phyloP scores from a whole-genome alignment of 805 yeast genomes.

The Candida lessepsii region DNA sequence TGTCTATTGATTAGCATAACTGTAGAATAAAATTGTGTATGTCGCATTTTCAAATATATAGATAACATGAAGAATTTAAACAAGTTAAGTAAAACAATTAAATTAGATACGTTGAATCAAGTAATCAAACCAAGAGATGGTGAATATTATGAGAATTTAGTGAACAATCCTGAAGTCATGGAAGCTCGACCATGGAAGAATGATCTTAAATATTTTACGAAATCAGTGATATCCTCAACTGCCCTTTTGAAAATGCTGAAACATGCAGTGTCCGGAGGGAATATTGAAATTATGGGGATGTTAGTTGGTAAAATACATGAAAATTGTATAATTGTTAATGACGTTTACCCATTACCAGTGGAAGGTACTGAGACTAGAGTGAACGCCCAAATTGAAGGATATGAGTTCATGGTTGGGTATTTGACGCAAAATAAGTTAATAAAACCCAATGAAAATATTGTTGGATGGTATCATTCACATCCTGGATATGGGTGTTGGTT shows the following conservation, averaged over 20 bases:
- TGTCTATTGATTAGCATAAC: too few relatives aligned
- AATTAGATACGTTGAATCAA: constrained; percentile 6
- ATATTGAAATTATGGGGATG: constrained; percentile 95
- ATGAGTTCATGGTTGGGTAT: constrained; percentile 91
- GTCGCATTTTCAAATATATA: background rate
- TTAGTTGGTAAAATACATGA: constrained; percentile 71
- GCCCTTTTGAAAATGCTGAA: constrained; percentile 74
- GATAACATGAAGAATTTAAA: constrained; percentile 7
- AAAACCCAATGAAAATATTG: constrained; percentile 60
- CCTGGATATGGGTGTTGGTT: constrained; percentile 98
- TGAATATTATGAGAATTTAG: constrained; percentile 7
- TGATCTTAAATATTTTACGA: constrained; percentile 59
- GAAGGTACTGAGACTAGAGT: constrained; percentile 96
- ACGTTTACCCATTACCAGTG: constrained; percentile 84
- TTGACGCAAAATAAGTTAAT: constrained; percentile 44
- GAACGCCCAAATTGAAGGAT: constrained; percentile 90
- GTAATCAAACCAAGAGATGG: constrained; percentile 10
- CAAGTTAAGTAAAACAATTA: constrained; percentile 9
- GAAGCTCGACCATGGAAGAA: constrained; percentile 50
- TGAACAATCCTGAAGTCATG: constrained; percentile 8
- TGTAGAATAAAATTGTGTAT: background rate
- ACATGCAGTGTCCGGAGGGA: constrained; percentile 82
- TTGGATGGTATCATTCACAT: constrained; percentile 97
- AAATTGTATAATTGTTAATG: constrained; percentile 64
- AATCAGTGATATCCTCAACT: constrained; percentile 62